Conservation (phyloP, 2,329 filamentous ascomycete genomes). For the Helotiales sp. region DNA sequence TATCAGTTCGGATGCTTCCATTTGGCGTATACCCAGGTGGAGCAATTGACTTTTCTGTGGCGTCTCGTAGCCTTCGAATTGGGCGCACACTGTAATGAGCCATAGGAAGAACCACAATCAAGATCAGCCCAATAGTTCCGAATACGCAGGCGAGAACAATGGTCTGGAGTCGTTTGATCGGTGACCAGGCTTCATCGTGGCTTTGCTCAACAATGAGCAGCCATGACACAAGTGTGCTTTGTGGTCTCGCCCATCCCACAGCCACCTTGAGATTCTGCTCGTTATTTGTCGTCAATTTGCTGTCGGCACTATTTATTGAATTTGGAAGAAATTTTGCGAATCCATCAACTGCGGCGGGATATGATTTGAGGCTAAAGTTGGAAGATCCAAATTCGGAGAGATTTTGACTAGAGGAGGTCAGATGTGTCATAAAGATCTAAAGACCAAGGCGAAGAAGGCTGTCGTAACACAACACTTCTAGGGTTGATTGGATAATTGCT, state of each 20-base stretch:
- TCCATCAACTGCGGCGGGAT: conserved; percentile 65
- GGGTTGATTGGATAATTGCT: not conserved
- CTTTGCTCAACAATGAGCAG: conserved; percentile 80
- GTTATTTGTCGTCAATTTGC: conserved; percentile 70
- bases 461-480: not conserved
- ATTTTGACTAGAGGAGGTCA: conserved; percentile 41
- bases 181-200: conserved; percentile 73
- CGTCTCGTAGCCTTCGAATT: conserved; percentile 48
- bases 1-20: conserved; percentile 39
- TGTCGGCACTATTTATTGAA: conserved; percentile 69
- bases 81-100: conserved; percentile 83
- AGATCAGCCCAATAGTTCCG: conserved; percentile 74
- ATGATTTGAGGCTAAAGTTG: conserved; percentile 64
- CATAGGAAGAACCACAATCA: conserved; percentile 75
- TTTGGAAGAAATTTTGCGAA: conserved; percentile 55
- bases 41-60: conserved; percentile 41
- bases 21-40: conserved; percentile 42
- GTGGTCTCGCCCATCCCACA: conserved; percentile 77
- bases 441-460: not conserved
- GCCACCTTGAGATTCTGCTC: conserved; percentile 73
- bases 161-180: conserved; percentile 75
- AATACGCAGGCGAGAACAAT: conserved; percentile 87
- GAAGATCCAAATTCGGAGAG: conserved; percentile 41
- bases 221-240: conserved; percentile 77
- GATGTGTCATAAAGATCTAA: not conserved